Evolutionary conservation across 2,329 filamentous ascomycete species (phyloP), one percentile per base, ranked within the genome.

Genomic region (Aspergillus sp.): DNA sequence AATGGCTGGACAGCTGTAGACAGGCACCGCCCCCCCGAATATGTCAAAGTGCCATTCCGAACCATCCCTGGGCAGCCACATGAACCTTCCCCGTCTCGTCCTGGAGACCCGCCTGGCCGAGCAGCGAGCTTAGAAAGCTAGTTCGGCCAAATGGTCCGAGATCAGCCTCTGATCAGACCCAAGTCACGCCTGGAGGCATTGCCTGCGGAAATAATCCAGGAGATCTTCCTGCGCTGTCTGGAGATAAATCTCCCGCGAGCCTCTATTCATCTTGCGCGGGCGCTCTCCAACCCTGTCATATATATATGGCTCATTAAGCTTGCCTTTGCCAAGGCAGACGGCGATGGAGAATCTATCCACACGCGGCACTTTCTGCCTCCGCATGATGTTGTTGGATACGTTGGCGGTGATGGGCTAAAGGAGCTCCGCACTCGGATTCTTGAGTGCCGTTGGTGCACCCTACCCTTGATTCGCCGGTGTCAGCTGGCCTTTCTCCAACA

Each of bases 221-320:
- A 73, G 45, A 82, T 84, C 52, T 84, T 84, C 64, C 72, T 80
- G n/a, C 64, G 74, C 31, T 74, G 75, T 21, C 69, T 79, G n/a
- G 80, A 82, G 62, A 64, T 82, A 60, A 78, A 79, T 49, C 70
- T 82, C 11, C 74, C 79, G 0, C 71, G 72, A 43, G 72, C 76
- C 6, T 84, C 82, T 1, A 67, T 67, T 5, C 59, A 70, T 33
- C 68, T 84, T 37, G 73, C 75, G 21, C 55, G 65, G 19, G 69
- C 69, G 12, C 70, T 81, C 4, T 78, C 77, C 14, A 70, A 71
- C 12, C 69, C 70, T 5, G 59, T 71, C 11, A 68, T 81, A 12
- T 80, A 79, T 61, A 72, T 68, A 41, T 77, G 75, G 68, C 68
- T 80, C 17, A 70, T 80, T 55, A 68, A 75, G 4, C 68, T 78